Percentiles rank a stretch among this genome's conserved stretches.
These are phyloP conservation scores for Neovahlkampfia damariscottae DNA, from an alignment of 78 protist species.

Conservation along the genomic window DNA sequence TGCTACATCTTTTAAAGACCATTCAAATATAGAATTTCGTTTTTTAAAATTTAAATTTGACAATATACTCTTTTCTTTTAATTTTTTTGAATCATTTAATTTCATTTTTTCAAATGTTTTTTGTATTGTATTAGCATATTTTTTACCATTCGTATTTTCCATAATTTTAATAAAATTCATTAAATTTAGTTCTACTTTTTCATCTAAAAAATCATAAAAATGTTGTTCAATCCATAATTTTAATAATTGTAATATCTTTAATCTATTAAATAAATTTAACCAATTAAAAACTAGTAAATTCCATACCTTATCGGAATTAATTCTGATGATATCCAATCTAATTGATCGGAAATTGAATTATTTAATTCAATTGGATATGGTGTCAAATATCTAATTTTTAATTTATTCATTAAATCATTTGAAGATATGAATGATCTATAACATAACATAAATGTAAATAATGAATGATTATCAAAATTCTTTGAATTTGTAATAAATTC, in stretches of 20 bases:
- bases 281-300: too few relatives aligned
- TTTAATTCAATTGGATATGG: not conserved
- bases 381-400: not conserved
- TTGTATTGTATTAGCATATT: not conserved
- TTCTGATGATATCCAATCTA: not conserved
- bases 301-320: too few relatives aligned
- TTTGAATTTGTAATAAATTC: too few relatives aligned
- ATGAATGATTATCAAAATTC: not conserved
- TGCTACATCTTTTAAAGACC: constrained; percentile 36
- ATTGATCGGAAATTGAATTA: not conserved
- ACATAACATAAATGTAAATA: not conserved
- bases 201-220: not conserved
- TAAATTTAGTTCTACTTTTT: not conserved
- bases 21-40: not conserved
- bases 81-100: not conserved
- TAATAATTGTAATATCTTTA: not conserved
- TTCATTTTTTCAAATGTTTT: not conserved
- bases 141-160: not conserved
- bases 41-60: not conserved
- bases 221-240: not conserved
- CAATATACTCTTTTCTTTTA: not conserved
- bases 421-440: not conserved
- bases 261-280: not conserved
- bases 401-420: not conserved
- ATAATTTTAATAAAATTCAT: not conserved